Evolutionary conservation across 371 early-diverging fungal genomes (phyloP).

Genomic region (Apophysomyces sp.): DNA sequence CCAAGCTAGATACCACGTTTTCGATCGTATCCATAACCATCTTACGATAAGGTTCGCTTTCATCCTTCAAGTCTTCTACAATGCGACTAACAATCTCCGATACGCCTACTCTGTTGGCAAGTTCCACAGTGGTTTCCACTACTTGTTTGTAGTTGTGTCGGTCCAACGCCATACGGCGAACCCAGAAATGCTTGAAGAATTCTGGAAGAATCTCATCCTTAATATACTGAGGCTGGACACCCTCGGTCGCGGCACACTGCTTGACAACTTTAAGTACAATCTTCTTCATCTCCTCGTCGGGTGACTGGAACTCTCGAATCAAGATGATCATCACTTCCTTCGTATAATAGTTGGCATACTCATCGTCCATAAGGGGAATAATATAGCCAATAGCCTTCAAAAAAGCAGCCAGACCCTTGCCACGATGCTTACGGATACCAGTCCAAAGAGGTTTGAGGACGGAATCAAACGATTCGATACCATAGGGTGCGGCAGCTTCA

Average conservation of each 20-base stretch:
- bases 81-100: slow-evolving; percentile 84
- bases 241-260: slow-evolving; percentile 94
- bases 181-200: slow-evolving; percentile 97
- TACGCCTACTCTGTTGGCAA: slow-evolving; percentile 93
- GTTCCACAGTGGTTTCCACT: slow-evolving; percentile 94
- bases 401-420: slow-evolving; percentile 96
- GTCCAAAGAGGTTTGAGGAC: slow-evolving; percentile 91
- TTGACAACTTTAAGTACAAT: slow-evolving; percentile 96
- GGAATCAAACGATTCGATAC: slow-evolving; percentile 95
- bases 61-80: slow-evolving; percentile 93
- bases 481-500: slow-evolving; percentile 97
- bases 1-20: slow-evolving; percentile 75
- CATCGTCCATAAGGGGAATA: slow-evolving; percentile 96
- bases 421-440: slow-evolving; percentile 93
- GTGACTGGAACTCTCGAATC: slow-evolving; percentile 95
- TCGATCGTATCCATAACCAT: slow-evolving; percentile 98
- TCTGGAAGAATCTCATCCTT: slow-evolving; percentile 89
- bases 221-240: slow-evolving; percentile 85
- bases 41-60: slow-evolving; percentile 90
- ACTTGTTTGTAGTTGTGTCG: slow-evolving; percentile 89
- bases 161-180: slow-evolving; percentile 95
- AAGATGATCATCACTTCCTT: slow-evolving; percentile 90
- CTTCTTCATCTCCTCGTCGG: slow-evolving; percentile 98
- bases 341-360: slow-evolving; percentile 92
- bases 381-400: slow-evolving; percentile 97